A percentile compares a stretch with the other conserved stretches of the same genome.
Evolutionary conservation across 2,329 filamentous ascomycete genomes (phyloP).

Genomic region (Cordyceps cicadae): DNA sequence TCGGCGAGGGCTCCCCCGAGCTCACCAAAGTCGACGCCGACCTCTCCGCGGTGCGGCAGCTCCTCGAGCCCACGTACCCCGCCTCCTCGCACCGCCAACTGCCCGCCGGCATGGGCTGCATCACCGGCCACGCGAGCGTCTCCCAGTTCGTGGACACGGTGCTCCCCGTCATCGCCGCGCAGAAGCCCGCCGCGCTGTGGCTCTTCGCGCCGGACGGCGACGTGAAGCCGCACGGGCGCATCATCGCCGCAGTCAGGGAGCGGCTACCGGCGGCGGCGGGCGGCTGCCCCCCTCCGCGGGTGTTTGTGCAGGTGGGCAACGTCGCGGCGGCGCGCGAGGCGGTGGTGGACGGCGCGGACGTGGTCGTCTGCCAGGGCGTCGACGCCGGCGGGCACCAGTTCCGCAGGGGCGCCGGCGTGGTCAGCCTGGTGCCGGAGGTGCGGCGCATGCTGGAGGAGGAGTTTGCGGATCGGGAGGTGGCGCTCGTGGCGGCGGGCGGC

Average conservation of each 20-base stretch:
- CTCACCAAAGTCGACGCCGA: conserved; percentile 25
- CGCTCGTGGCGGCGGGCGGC: conserved; percentile 50
- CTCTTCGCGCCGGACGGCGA: conserved; percentile 52
- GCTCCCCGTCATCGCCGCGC: conserved; percentile 41
- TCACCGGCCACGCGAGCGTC: conserved; percentile 42
- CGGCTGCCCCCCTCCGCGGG: no score
- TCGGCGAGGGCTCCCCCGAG: conserved; percentile 23
- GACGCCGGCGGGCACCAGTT: conserved; percentile 60
- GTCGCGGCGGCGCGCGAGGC: conserved; percentile 46
- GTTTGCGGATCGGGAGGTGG: conserved; percentile 26
- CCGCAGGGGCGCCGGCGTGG: conserved; percentile 42
- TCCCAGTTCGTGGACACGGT: conserved; percentile 33
- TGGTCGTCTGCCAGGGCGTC: conserved; percentile 52
- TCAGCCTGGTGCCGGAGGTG: conserved; percentile 51
- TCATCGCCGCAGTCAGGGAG: conserved; percentile 28
- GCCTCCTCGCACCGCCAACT: conserved; percentile 45
- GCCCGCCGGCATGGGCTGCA: conserved; percentile 48
- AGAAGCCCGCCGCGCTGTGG: conserved; percentile 55
- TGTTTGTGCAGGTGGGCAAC: conserved; percentile 56
- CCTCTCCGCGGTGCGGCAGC: conserved; percentile 22
- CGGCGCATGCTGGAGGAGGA: conserved; percentile 34
- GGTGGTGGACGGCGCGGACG: conserved; percentile 42
- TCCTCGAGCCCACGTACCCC: conserved; percentile 25
- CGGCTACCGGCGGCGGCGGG: conserved; percentile 14
- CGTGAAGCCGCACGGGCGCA: conserved; percentile 27